Base-by-base conservation (phyloP, 768 basidiomycete genomes). In the Serpula lacrymans region DNA sequence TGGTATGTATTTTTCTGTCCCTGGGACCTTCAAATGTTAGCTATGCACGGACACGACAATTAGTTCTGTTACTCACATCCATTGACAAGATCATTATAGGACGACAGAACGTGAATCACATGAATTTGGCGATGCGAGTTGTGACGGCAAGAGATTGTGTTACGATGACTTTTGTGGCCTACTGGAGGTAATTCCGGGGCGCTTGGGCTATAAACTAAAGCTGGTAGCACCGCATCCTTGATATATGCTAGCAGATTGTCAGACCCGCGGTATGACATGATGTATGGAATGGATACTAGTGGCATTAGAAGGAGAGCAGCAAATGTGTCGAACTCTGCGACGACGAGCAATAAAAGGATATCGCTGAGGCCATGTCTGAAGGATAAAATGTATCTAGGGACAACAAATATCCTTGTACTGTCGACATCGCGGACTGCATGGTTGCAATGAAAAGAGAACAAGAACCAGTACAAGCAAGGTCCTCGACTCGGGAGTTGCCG, bases 161-260 rank as follows among this genome's bases (percentile, higher is more conserved):
- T 64, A 44, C 53, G 54, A 39, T 66, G 62, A 26, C 64, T 66
- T 38, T 66, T 66, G 43, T 64, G 53, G 9, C 60, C 60, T 0
- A 42, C 39, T 11, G 51, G 64, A 7, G 57, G 52, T 28, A 43
- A 45, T 6, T 24, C 31, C 10, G 50, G 37, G 12, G 47, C 45
- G 4, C 53, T 50, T 0, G 37, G 43, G 11, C 58, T 51, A 5
- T 59, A 53, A 35, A 63, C 64, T 25, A 66, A 34, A 14, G 54
- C 54, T 13, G 62, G 62, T 32, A 64, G 54, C 11, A 57, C 41
- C 14, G 62, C 62, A 46, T 63, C 63, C 39, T 49, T 54, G 49
- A 64, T 60, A 44, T 64, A 64, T 22, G 52, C 58, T 16, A 49
- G 60, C 37, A 66, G 51, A 46, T 64, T 57, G 30, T 64, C 64